Evolutionary conservation across 2,329 filamentous ascomycete genomes (phyloP).

Genomic region (Arachnopeziza araneosa): DNA sequence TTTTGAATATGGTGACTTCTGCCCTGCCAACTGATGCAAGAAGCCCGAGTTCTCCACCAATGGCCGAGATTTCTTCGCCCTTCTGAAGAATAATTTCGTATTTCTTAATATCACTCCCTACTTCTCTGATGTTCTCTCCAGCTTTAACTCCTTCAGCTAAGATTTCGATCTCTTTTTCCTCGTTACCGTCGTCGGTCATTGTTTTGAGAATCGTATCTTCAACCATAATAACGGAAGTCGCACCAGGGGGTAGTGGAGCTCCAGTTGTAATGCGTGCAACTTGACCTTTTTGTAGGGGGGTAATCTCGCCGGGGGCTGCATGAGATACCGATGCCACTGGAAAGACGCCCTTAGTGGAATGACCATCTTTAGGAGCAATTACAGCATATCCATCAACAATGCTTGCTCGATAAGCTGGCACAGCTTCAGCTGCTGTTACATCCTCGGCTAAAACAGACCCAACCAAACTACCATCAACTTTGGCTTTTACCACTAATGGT

Average conservation of each 20-base stretch:
- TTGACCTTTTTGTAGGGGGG: conserved; percentile 62
- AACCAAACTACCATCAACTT: conserved; percentile 61
- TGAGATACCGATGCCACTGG: conserved; percentile 85
- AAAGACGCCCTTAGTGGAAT: conserved; percentile 68
- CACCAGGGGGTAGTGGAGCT: conserved; percentile 80
- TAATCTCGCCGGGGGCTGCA: conserved; percentile 65
- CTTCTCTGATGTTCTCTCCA: conserved; percentile 84
- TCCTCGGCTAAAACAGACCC: conserved; percentile 79
- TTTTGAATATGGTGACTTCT: conserved; percentile 66
- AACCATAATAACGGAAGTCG: conserved; percentile 92
- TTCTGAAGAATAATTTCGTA: conserved; percentile 65
- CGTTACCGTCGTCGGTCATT: conserved; percentile 70
- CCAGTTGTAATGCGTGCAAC: conserved; percentile 92
- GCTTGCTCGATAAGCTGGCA: conserved; percentile 90
- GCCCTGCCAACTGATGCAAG: conserved; percentile 77
- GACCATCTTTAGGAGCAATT: conserved; percentile 54
- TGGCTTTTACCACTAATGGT: conserved; percentile 49
- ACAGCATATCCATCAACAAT: conserved; percentile 97
- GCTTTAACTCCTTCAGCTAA: conserved; percentile 67
- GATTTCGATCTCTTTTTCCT: conserved; percentile 86
- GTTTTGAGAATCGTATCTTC: conserved; percentile 80
- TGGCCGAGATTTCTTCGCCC: conserved; percentile 77
- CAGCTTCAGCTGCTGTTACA: conserved; percentile 71
- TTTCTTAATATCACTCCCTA: conserved; percentile 78
- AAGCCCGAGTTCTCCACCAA: conserved; percentile 87